Percentiles rank a stretch among this genome's conserved stretches.
phyloP scores from a whole-genome alignment of 2,329 filamentous ascomycete genomes.

The Diaporthe australafricana region DNA sequence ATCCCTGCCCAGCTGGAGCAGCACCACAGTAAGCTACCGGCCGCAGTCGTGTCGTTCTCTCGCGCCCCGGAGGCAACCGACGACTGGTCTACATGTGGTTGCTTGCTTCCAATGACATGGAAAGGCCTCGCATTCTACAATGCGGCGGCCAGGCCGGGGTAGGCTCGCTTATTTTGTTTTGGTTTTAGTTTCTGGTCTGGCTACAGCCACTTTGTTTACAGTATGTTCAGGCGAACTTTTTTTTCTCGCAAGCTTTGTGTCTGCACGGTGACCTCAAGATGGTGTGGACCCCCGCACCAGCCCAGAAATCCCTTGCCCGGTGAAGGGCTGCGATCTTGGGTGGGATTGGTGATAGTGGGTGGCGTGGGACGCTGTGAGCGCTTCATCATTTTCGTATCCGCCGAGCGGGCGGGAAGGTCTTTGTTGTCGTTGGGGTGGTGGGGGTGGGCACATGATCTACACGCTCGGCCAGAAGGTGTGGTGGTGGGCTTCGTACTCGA shows the following conservation, averaged over 20 bases:
- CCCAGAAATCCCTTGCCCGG: not conserved
- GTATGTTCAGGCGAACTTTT: conserved; percentile 1
- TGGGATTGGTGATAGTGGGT: conserved; percentile 12
- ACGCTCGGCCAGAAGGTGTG: not conserved
- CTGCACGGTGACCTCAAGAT: not conserved
- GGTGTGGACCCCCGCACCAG: conserved; percentile 17
- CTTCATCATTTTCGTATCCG: conserved; percentile 14
- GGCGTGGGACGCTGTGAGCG: conserved; percentile 1
- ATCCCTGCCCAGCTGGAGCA: conserved; percentile 13
- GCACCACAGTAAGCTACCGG: not conserved
- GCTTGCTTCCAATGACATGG: not conserved
- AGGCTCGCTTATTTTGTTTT: not conserved
- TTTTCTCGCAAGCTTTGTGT: not conserved
- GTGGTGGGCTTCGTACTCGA: conserved; percentile 30
- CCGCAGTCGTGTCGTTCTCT: not conserved
- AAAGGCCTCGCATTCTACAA: not conserved
- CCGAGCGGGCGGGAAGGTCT: not conserved
- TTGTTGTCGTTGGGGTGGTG: conserved; percentile 4
- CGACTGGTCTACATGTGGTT: not conserved
- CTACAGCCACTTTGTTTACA: not conserved
- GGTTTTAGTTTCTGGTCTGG: not conserved
- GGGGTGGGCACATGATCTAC: conserved; percentile 16
- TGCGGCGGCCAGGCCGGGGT: not conserved
- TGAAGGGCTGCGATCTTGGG: not conserved
- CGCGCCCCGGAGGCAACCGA: not conserved